These are phyloP conservation scores for Trichothecium sympodiale DNA, from an alignment of 2,329 filamentous ascomycete genomes.

Conservation along the genomic window DNA sequence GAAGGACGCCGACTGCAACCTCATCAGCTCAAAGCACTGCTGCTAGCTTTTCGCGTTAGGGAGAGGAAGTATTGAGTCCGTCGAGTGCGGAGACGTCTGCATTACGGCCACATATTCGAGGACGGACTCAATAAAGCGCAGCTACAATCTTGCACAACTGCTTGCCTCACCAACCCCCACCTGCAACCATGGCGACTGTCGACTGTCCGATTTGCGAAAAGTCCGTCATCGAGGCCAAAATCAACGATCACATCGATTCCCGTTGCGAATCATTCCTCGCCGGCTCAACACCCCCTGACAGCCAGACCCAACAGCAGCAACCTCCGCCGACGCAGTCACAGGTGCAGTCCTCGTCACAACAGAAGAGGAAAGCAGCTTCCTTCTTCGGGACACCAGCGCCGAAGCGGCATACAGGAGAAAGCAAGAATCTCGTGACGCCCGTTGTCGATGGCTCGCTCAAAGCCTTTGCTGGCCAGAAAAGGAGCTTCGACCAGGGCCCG, in stretches of 20 bases:
- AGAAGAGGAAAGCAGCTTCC: conserved; percentile 43
- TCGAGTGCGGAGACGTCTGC: too few species aligned
- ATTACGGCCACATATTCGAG: too few species aligned
- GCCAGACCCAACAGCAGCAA: conserved; percentile 17
- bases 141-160: neutral
- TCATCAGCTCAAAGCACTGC: too few species aligned
- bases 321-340: conserved; percentile 17
- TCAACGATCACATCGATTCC: conserved; percentile 88
- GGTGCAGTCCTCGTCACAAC: conserved; percentile 20
- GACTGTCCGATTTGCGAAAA: conserved; percentile 75
- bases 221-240: conserved; percentile 58
- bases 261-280: conserved; percentile 60
- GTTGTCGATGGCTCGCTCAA: conserved; percentile 20
- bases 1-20: too few species aligned
- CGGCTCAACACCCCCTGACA: conserved; percentile 29
- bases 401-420: conserved; percentile 36
- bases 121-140: too few species aligned
- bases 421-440: conserved; percentile 19
- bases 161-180: neutral
- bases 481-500: conserved; percentile 43
- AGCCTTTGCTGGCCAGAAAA: conserved; percentile 31
- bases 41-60: too few species aligned
- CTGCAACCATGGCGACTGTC: conserved; percentile 33
- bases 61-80: too few species aligned
- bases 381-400: conserved; percentile 53